A percentile compares a stretch with the other conserved stretches of the same genome.
Conservation (phyloP, 108 stramenopile genomes). For the Conticribra weissflogii region DNA sequence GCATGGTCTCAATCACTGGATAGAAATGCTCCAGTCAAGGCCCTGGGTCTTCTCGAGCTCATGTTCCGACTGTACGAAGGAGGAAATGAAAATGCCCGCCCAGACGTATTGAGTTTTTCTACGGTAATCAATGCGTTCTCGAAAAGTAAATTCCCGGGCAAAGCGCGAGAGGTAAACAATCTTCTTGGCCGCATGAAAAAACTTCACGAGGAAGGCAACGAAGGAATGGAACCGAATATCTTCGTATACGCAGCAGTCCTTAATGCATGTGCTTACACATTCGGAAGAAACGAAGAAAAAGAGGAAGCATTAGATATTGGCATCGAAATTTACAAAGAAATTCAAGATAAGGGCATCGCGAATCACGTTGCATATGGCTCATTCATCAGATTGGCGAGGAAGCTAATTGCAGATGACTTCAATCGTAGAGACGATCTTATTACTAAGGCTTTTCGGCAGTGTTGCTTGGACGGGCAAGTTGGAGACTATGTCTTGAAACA, state of each 20-base stretch:
- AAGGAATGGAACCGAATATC: conserved; percentile 37
- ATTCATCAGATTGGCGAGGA: conserved; percentile 40
- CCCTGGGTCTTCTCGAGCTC: conserved; percentile 36
- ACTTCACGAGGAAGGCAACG: conserved; percentile 31
- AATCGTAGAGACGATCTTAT: conserved; percentile 26
- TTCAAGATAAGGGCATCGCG: conserved; percentile 23
- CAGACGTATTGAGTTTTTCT: conserved; percentile 46
- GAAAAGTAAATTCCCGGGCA: conserved; percentile 38
- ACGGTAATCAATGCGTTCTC: conserved; percentile 56
- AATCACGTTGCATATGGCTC: conserved; percentile 55
- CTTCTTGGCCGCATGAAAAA: conserved; percentile 41
- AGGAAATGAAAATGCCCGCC: conserved; percentile 12
- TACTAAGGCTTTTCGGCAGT: conserved; percentile 42
- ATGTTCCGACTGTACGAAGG: conserved; percentile 47
- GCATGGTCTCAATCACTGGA: conserved; percentile 56
- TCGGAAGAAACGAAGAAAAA: conserved; percentile 37
- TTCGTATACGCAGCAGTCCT: conserved; percentile 45
- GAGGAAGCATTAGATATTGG: conserved; percentile 45
- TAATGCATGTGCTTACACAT: conserved; percentile 46
- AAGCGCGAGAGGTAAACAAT: conserved; percentile 34
- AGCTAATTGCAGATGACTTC: conserved; percentile 40
- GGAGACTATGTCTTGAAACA: conserved; percentile 46
- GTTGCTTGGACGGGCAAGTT: conserved; percentile 45
- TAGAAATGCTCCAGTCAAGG: conserved; percentile 48
- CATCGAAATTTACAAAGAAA: conserved; percentile 44